Conservation (phyloP, 129 eudicot genomes). For the Scalesia atractyloides region DNA sequence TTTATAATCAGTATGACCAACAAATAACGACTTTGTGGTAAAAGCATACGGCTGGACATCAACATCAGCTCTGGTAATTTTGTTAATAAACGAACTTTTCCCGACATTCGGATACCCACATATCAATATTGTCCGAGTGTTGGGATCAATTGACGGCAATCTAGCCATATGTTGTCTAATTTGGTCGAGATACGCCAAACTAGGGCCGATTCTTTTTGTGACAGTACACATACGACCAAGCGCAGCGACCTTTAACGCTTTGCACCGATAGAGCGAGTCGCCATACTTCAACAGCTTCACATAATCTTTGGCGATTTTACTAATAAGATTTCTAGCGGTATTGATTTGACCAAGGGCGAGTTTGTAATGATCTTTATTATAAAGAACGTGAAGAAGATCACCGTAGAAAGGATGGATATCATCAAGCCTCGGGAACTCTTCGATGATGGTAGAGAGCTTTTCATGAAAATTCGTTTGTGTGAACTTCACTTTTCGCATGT, state of each 20-base stretch:
- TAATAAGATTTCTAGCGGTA: conserved; percentile 82
- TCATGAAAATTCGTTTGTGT: conserved; percentile 79
- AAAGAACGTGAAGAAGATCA: conserved; percentile 86
- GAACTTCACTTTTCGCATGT: conserved; percentile 86
- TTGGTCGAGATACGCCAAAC: conserved; percentile 93
- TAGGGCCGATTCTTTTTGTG: conserved; percentile 80
- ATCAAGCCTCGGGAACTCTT: conserved; percentile 87
- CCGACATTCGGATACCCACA: conserved; percentile 99
- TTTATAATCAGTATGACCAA: conserved; percentile 90
- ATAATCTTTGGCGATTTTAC: conserved; percentile 83
- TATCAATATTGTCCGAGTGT: conserved; percentile 77
- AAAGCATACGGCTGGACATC: conserved; percentile 98
- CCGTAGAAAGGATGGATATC: conserved; percentile 95
- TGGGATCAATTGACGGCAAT: conserved; percentile 91
- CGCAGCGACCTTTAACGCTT: conserved; percentile 88
- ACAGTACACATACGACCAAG: conserved; percentile 97
- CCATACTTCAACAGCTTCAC: conserved; percentile 87
- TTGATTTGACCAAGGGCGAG: conserved; percentile 95
- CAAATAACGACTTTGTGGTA: conserved; percentile 92
- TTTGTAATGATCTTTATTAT: conserved; percentile 93
- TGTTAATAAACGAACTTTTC: conserved; percentile 91
- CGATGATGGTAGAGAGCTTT: conserved; percentile 82
- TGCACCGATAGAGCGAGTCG: conserved; percentile 87
- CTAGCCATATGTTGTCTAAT: conserved; percentile 96
- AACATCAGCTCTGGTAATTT: conserved; percentile 91